Evolutionary conservation across 2,329 filamentous ascomycete genomes (phyloP).

Genomic region (Fusarium domesticum): DNA sequence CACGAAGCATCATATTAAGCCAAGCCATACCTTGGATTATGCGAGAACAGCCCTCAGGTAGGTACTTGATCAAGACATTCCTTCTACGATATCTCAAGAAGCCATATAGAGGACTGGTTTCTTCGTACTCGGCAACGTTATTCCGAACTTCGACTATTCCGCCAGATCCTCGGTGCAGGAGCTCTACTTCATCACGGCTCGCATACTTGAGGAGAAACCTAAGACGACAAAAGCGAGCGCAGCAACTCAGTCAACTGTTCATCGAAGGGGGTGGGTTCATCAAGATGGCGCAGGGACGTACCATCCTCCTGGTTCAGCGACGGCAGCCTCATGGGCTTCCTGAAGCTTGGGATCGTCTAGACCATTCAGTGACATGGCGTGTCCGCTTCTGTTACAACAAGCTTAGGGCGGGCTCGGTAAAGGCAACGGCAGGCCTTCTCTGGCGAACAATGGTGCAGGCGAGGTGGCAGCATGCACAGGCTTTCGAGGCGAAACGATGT

Average conservation of each 20-base stretch:
- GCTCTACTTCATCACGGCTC: conserved; percentile 80
- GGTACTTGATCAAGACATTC: conserved; percentile 88
- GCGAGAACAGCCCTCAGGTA: conserved; percentile 86
- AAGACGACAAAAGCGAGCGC: conserved; percentile 16
- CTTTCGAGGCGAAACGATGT: neutral
- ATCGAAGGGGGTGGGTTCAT: neutral
- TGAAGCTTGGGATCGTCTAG: conserved; percentile 77
- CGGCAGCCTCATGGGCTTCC: conserved; percentile 78
- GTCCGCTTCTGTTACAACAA: conserved; percentile 17
- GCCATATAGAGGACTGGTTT: conserved; percentile 85
- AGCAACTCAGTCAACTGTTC: conserved; percentile 6
- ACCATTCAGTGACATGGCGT: conserved; percentile 89
- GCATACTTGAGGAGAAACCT: conserved; percentile 96
- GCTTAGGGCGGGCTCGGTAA: conserved; percentile 8
- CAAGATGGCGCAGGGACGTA: conserved; percentile 45
- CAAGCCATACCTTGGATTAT: conserved; percentile 78
- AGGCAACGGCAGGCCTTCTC: conserved; percentile 1
- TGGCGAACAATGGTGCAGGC: neutral
- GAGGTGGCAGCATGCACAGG: neutral
- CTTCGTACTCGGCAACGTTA: conserved; percentile 73
- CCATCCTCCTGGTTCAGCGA: conserved; percentile 90
- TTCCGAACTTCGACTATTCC: conserved; percentile 82
- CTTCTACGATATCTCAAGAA: conserved; percentile 85
- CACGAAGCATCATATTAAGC: neutral
- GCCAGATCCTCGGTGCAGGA: conserved; percentile 73